These are phyloP conservation scores for Pyronema omphalodes DNA, from an alignment of 495 filamentous ascomycete genomes.

Conservation along the genomic window DNA sequence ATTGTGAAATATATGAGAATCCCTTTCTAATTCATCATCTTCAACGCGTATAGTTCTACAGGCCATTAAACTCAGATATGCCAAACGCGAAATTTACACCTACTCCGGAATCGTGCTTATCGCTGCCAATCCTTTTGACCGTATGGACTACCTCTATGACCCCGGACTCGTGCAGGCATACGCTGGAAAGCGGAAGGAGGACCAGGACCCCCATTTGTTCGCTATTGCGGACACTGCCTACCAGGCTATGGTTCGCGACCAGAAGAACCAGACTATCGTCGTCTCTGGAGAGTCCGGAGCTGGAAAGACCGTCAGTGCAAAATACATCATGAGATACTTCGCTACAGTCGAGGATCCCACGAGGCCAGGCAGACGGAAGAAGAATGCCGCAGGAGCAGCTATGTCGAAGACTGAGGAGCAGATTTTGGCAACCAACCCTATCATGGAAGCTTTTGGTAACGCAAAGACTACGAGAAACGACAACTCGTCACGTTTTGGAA, in stretches of 20 bases:
- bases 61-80: slow-evolving; percentile 92
- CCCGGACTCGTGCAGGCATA: slow-evolving; percentile 99
- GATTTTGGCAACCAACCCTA: slow-evolving; percentile 93
- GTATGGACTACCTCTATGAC: slow-evolving; percentile 95
- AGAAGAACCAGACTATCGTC: slow-evolving; percentile 93
- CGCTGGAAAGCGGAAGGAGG: slow-evolving; percentile 87
- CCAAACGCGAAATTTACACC: slow-evolving; percentile 98
- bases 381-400: slow-evolving; percentile 44
- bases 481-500: slow-evolving; percentile 96
- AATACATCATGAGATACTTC: slow-evolving; percentile 99
- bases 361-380: slow-evolving; percentile 64
- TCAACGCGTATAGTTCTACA: slow-evolving; percentile 53
- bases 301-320: slow-evolving; percentile 96
- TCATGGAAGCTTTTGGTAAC: slow-evolving; percentile 99
- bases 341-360: slow-evolving; percentile 91
- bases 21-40: slow-evolving; percentile 3
- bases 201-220: slow-evolving; percentile 94
- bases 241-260: slow-evolving; percentile 95
- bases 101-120: slow-evolving; percentile 98
- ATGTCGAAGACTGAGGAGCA: slow-evolving; percentile 99
- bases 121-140: slow-evolving; percentile 93
- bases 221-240: slow-evolving; percentile 98
- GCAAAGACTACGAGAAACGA: slow-evolving; percentile 98
- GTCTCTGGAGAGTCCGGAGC: slow-evolving; percentile 97
- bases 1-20: background rate